Conservation (phyloP, 2,329 filamentous ascomycete species). For the Verticillium dahliae region DNA sequence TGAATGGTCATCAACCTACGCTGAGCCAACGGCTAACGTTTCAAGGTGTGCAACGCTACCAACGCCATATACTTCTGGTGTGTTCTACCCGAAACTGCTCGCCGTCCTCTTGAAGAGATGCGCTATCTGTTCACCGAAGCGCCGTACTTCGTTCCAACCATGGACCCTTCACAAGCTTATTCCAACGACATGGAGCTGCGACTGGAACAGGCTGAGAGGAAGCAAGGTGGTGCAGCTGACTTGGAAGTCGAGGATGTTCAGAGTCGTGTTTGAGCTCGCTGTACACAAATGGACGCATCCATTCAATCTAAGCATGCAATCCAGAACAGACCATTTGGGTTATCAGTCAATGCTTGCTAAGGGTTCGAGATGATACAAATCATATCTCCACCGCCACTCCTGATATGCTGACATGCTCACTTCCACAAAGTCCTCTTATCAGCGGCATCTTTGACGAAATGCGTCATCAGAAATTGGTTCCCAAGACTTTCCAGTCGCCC, state of each 20-base stretch:
- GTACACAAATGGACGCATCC: too few species aligned
- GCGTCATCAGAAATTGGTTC: background rate
- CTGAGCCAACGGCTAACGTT: background rate
- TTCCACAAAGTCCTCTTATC: slow-evolving; percentile 1
- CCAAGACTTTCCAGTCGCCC: background rate
- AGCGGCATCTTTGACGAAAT: background rate
- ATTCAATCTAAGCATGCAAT: too few species aligned
- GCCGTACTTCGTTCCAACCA: slow-evolving; percentile 53
- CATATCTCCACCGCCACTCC: too few species aligned
- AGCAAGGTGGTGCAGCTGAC: slow-evolving; percentile 21
- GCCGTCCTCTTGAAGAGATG: slow-evolving; percentile 62
- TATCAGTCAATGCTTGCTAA: too few species aligned
- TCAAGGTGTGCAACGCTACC: slow-evolving; percentile 53
- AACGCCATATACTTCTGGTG: slow-evolving; percentile 50
- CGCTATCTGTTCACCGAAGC: slow-evolving; percentile 60
- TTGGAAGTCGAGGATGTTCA: background rate
- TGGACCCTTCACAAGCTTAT: slow-evolving; percentile 36
- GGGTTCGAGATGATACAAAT: too few species aligned
- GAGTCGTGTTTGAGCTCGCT: background rate
- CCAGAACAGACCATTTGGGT: too few species aligned
- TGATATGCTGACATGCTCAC: background rate
- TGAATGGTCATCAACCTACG: background rate
- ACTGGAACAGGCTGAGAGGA: slow-evolving; percentile 49
- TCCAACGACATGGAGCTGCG: slow-evolving; percentile 51
- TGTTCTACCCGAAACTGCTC: slow-evolving; percentile 59